These are phyloP conservation scores for Piloderma croceum DNA, from an alignment of 768 basidiomycete species.

Conservation along the genomic window DNA sequence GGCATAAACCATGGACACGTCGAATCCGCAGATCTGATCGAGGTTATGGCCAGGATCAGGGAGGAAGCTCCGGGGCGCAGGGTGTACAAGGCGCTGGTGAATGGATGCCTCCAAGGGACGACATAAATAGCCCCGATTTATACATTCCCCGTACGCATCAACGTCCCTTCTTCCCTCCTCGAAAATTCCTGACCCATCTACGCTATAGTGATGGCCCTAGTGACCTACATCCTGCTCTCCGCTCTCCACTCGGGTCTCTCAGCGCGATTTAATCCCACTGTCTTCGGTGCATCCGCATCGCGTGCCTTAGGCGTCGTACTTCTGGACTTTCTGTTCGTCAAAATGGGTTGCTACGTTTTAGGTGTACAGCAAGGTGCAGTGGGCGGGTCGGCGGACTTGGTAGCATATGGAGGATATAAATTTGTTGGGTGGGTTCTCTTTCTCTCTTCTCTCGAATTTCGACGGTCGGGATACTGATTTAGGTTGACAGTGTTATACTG, in stretches of 20 bases:
- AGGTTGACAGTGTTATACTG: conserved; percentile 65
- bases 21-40: conserved; percentile 60
- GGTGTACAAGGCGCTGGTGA: too few species aligned
- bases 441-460: background rate
- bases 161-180: background rate
- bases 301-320: conserved; percentile 81
- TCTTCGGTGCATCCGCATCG: conserved; percentile 82
- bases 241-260: conserved; percentile 82
- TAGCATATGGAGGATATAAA: conserved; percentile 96
- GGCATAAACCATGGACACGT: conserved; percentile 83
- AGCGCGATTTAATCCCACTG: conserved; percentile 79
- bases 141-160: conserved; percentile 79
- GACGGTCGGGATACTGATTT: background rate
- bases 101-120: conserved; percentile 86
- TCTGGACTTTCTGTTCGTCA: conserved; percentile 85
- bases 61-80: too few species aligned
- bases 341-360: conserved; percentile 88
- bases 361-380: conserved; percentile 67
- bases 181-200: conserved; percentile 7
- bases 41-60: conserved; percentile 37
- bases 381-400: conserved; percentile 69
- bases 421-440: conserved; percentile 75
- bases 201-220: conserved; percentile 89
- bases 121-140: conserved; percentile 92
- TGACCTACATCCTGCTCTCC: conserved; percentile 89